Evolutionary conservation across 306 rosid genomes (phyloP).

Genomic region (Acacia acuminata): DNA sequence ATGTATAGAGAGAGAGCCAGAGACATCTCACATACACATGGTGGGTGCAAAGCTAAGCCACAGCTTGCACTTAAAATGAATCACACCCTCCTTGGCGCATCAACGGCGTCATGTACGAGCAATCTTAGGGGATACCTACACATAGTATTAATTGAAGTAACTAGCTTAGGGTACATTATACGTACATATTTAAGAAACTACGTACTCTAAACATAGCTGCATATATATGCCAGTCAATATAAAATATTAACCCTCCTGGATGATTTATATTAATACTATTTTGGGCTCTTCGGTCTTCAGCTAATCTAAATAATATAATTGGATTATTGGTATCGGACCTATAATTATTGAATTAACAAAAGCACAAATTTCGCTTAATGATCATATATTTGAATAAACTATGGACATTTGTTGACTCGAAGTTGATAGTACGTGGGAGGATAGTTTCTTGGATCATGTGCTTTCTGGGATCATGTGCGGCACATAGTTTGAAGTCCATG

Average conservation of each 20-base stretch:
- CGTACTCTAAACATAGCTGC: not conserved
- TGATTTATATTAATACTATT: not conserved
- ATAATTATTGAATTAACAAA: not conserved
- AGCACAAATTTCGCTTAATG: not conserved
- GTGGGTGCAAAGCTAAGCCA: not conserved
- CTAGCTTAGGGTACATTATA: not conserved
- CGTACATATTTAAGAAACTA: not conserved
- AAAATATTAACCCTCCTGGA: not conserved
- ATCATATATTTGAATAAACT: not conserved
- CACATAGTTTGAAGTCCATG: conserved; percentile 38
- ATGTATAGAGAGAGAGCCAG: no score
- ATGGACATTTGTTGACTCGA: conserved; percentile 15
- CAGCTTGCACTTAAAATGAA: conserved; percentile 31
- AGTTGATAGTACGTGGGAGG: conserved; percentile 31
- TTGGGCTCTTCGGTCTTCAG: not conserved
- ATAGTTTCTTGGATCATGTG: conserved; percentile 58
- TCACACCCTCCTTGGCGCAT: conserved; percentile 17
- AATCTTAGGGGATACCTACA: not conserved
- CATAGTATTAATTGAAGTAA: not conserved
- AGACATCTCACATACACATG: not conserved
- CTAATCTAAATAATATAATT: not conserved
- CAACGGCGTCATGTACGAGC: conserved; percentile 11
- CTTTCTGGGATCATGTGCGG: conserved; percentile 53
- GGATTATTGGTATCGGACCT: not conserved
- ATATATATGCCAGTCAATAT: no score